Evolutionary conservation across 2,329 filamentous ascomycete genomes (phyloP).

Genomic region (Beauveria australis): DNA sequence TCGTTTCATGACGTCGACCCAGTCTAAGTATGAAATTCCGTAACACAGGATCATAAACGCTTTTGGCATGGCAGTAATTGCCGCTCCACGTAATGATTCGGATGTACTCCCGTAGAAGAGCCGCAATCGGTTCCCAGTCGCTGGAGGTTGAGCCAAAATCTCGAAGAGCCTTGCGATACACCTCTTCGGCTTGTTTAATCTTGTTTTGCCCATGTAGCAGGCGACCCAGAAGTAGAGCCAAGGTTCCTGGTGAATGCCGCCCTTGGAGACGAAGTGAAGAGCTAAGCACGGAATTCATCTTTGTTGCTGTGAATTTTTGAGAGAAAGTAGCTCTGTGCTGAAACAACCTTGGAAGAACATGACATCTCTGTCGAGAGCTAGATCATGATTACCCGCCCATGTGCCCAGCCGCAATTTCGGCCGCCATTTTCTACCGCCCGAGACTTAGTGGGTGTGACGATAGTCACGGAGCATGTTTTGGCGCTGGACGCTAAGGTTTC

Average conservation of each 20-base stretch:
- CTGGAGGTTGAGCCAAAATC: neutral
- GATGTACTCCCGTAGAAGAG: neutral
- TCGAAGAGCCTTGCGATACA: neutral
- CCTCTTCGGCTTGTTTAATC: neutral
- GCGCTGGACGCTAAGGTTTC: too few species aligned
- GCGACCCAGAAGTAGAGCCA: neutral
- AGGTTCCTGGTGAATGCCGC: neutral
- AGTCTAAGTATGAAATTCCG: neutral
- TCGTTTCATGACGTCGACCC: neutral
- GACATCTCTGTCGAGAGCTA: too few species aligned
- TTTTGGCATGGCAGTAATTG: neutral
- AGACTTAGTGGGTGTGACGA: too few species aligned
- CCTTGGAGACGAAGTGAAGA: neutral
- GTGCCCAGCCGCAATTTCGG: too few species aligned
- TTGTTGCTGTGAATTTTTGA: neutral
- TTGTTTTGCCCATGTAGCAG: neutral
- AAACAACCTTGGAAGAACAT: neutral
- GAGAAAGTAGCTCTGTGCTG: neutral
- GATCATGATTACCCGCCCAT: too few species aligned
- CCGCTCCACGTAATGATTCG: neutral
- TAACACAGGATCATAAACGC: neutral
- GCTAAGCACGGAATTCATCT: neutral
- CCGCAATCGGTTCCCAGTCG: neutral
- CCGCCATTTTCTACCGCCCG: too few species aligned
- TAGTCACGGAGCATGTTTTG: too few species aligned